phyloP scores from a whole-genome alignment of 1,284 basidiomycete species.

The Sporisorium graminicola region DNA sequence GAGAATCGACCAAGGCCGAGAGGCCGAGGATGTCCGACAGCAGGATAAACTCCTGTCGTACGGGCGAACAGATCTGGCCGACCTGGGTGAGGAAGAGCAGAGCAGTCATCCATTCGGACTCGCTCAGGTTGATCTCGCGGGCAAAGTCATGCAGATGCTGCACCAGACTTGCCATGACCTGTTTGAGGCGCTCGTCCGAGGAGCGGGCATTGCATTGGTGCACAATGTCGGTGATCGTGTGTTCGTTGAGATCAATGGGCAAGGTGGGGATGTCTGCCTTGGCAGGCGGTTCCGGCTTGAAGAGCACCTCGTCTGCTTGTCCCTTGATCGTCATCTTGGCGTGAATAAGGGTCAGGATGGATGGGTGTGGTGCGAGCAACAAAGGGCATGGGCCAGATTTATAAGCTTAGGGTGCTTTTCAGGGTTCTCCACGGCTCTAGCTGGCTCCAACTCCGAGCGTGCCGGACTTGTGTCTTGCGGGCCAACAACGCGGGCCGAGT shows the following conservation, averaged over 20 bases:
- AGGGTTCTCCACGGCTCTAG: too few species aligned
- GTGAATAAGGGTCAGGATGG: too few species aligned
- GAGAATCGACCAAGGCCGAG: slow-evolving; percentile 80
- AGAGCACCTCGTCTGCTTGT: background rate
- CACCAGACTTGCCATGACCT: slow-evolving; percentile 74
- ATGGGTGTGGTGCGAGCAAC: too few species aligned
- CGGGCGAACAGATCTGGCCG: slow-evolving; percentile 71
- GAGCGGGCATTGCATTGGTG: slow-evolving; percentile 23
- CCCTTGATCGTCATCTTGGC: slow-evolving; percentile 10
- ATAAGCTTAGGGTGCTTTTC: too few species aligned
- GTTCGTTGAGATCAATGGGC: slow-evolving; percentile 29
- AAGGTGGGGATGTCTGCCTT: slow-evolving; percentile 17
- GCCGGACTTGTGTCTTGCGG: too few species aligned
- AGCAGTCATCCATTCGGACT: slow-evolving; percentile 82
- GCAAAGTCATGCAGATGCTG: slow-evolving; percentile 80
- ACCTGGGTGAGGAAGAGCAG: slow-evolving; percentile 70
- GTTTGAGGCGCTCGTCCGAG: slow-evolving; percentile 70
- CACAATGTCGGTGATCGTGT: slow-evolving; percentile 28
- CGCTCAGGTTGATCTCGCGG: slow-evolving; percentile 80
- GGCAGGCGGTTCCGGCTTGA: slow-evolving; percentile 19
- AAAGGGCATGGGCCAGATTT: too few species aligned
- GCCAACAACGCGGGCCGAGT: too few species aligned
- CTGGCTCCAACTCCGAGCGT: too few species aligned
- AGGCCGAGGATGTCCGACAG: slow-evolving; percentile 83
- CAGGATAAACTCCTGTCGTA: slow-evolving; percentile 81